Evolutionary conservation across 2,329 filamentous ascomycete species (phyloP).

Genomic region (Aspergillus caelatus): DNA sequence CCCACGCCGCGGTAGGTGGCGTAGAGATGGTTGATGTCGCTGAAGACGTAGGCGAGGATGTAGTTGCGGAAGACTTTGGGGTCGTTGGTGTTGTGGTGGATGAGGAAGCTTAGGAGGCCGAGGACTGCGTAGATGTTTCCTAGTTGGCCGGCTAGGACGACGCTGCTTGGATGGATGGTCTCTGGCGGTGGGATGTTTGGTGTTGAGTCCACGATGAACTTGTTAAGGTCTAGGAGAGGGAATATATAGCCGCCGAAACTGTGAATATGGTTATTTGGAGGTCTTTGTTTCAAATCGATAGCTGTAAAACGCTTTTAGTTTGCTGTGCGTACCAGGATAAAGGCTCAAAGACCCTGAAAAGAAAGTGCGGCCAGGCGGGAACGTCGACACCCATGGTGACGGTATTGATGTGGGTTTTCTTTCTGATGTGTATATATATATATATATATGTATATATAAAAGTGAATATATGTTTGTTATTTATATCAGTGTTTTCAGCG

Average conservation of each 20-base stretch:
- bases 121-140: conserved; percentile 71
- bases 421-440: neutral
- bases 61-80: conserved; percentile 68
- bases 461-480: neutral
- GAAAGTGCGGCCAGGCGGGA: conserved; percentile 64
- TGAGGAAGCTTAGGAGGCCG: conserved; percentile 64
- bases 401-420: conserved; percentile 44
- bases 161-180: conserved; percentile 42
- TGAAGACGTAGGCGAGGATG: conserved; percentile 64
- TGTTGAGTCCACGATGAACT: conserved; percentile 67
- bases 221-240: conserved; percentile 59
- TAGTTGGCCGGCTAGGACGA: conserved; percentile 67
- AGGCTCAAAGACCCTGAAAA: conserved; percentile 71
- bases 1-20: conserved; percentile 64
- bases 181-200: conserved; percentile 38
- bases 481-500: neutral
- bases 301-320: neutral
- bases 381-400: conserved; percentile 37
- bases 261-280: conserved; percentile 15
- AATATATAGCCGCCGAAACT: conserved; percentile 64
- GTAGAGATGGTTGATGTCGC: conserved; percentile 69
- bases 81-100: conserved; percentile 67
- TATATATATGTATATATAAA: no score
- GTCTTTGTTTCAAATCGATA: neutral
- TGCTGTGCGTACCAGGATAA: conserved; percentile 61